Conservation (phyloP, 768 basidiomycete genomes). For the Nidularia pulvinata region DNA sequence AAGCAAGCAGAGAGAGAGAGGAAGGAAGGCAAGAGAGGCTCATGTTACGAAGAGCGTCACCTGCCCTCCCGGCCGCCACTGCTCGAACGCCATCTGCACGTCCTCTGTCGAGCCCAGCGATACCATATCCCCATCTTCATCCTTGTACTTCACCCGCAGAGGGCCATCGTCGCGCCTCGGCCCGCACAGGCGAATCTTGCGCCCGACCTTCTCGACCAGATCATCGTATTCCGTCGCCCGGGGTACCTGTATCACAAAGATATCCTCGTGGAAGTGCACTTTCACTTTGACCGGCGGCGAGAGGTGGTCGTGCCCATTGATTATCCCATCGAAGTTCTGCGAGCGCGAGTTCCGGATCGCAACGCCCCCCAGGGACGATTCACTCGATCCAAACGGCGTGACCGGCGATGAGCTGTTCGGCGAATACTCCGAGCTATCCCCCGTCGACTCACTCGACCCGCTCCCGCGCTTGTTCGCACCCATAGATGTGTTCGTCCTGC, state of each 20-base stretch:
- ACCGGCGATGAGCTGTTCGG: slow-evolving; percentile 86
- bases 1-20: not conserved
- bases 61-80: slow-evolving; percentile 76
- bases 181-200: slow-evolving; percentile 92
- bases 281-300: slow-evolving; percentile 79
- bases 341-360: slow-evolving; percentile 54
- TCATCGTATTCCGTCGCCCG: slow-evolving; percentile 78
- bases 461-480: slow-evolving; percentile 71
- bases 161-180: slow-evolving; percentile 80
- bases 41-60: slow-evolving; percentile 81
- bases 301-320: slow-evolving; percentile 10
- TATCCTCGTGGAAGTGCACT: slow-evolving; percentile 93
- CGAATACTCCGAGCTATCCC: slow-evolving; percentile 81
- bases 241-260: slow-evolving; percentile 92
- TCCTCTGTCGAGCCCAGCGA: slow-evolving; percentile 90
- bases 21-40: slow-evolving; percentile 14
- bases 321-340: slow-evolving; percentile 45
- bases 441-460: slow-evolving; percentile 83
- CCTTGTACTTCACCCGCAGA: slow-evolving; percentile 83
- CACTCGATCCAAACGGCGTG: slow-evolving; percentile 90
- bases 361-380: slow-evolving; percentile 68
- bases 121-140: slow-evolving; percentile 93
- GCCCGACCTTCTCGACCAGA: slow-evolving; percentile 86
- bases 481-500: slow-evolving; percentile 37
- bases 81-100: slow-evolving; percentile 93